Base-by-base conservation (phyloP, 352 stramenopile genomes). In the Pythium monospermum region DNA sequence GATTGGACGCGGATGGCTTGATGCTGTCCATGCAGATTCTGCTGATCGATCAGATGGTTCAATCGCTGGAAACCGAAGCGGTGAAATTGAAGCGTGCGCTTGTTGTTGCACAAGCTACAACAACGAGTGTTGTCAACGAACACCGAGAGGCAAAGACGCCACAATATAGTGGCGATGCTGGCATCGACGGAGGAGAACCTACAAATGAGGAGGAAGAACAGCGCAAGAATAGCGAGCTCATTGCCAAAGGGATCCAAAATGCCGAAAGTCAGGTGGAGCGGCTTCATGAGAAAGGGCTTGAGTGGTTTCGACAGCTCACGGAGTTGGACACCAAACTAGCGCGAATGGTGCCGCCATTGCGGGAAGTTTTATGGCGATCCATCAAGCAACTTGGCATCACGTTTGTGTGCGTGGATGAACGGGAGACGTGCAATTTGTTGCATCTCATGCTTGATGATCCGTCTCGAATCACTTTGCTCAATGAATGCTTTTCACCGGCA, bases 371-470 rank as follows among this genome's bases (percentile, higher is more conserved):
- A 12, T 93, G 77, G 77, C 61, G 82, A 23, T 83, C 76, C 5
- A 93, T 94, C 48, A 90, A 93, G 51, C 73, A 90, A 32, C 62
- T 94, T 10, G 84, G 84, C 22, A 52, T 79, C 33, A 73, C 61
- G 8, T 94, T 94, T 59, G 82, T 94, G 16, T 87, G 76, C 21
- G 66, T 92, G 7, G 82, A 94, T 46, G 81, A 91, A 36, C 71
- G 80, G 0, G 84, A 94, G 48, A 94, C 84, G 7, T 89, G 71
- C 54, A 85, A 75, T 15, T 38, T 94, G 26, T 50, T 94, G 23
- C 73, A 91, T 43, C 64, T 94, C 2, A 93, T 94, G 84, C 68
- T 94, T 0, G 80, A 94, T 44, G 84, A 94, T 25, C 73, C 79
- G 5, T 87, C 79, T 1, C 70, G 84, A 4, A 91, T 94, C 33